Conservation (phyloP, 2,329 filamentous ascomycete species). For the Dothideomycetidae sp. region DNA sequence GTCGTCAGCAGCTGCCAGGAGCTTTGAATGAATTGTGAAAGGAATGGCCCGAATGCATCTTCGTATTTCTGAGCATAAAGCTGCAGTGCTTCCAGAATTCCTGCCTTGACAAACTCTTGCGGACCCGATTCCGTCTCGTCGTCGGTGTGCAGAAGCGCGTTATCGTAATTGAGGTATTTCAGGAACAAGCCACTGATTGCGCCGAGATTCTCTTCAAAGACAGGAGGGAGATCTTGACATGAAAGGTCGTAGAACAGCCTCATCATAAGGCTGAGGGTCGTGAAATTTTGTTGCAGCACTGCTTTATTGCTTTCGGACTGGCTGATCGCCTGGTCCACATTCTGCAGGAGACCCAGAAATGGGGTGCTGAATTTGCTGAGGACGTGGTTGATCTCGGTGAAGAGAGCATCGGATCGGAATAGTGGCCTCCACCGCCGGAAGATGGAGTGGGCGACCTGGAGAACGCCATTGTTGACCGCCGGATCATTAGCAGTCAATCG, state of each 20-base stretch:
- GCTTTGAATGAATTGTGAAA: slow-evolving; percentile 72
- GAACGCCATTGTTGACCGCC: slow-evolving; percentile 78
- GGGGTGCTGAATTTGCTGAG: slow-evolving; percentile 69
- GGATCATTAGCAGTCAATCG: slow-evolving; percentile 70
- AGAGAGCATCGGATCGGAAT: slow-evolving; percentile 84
- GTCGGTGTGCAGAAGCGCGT: slow-evolving; percentile 64
- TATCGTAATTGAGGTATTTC: slow-evolving; percentile 87
- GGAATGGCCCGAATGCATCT: slow-evolving; percentile 73
- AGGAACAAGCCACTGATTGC: slow-evolving; percentile 67
- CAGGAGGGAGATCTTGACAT: slow-evolving; percentile 88
- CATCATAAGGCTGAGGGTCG: slow-evolving; percentile 72
- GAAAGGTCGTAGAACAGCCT: slow-evolving; percentile 94
- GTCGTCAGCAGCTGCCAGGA: slow-evolving; percentile 85
- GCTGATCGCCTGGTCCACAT: slow-evolving; percentile 55
- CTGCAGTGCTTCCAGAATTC: slow-evolving; percentile 81
- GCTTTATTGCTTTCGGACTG: slow-evolving; percentile 62
- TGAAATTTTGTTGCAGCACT: slow-evolving; percentile 62
- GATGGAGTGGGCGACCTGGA: slow-evolving; percentile 96
- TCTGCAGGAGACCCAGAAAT: slow-evolving; percentile 67
- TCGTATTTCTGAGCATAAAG: slow-evolving; percentile 92
- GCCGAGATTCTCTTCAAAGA: slow-evolving; percentile 78
- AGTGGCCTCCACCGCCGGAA: slow-evolving; percentile 92
- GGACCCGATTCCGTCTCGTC: slow-evolving; percentile 82
- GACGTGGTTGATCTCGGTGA: slow-evolving; percentile 93
- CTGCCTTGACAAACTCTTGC: slow-evolving; percentile 76